Evolutionary conservation across 495 filamentous ascomycete species (phyloP).

Genomic region (Neurospora sp.): DNA sequence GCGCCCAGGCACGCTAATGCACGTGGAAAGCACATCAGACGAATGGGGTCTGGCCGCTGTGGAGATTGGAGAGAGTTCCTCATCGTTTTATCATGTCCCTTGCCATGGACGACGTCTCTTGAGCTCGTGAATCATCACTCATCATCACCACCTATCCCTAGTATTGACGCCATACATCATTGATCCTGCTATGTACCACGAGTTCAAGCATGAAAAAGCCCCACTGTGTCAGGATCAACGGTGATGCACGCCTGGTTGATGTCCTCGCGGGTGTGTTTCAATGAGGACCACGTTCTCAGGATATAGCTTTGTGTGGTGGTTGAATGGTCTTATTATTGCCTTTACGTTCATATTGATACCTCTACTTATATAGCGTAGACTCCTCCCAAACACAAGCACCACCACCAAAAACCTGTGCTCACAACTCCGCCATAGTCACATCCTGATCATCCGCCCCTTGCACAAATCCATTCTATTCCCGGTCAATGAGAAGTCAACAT

Average conservation of each 20-base stretch:
- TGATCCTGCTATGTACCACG: no score
- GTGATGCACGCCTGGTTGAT: no score
- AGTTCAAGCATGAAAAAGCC: no score
- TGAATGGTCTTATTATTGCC: no score
- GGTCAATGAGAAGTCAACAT: neutral
- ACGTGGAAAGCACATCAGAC: neutral
- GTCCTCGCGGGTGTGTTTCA: no score
- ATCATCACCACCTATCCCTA: neutral
- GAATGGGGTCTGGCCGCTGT: neutral
- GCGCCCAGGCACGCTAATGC: neutral
- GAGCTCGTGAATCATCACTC: neutral
- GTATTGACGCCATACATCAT: no score
- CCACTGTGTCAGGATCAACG: no score
- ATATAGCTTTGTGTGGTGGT: no score
- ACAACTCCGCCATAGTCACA: neutral
- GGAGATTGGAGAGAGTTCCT: neutral
- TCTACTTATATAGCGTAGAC: no score
- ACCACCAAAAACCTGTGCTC: neutral
- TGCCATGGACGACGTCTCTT: neutral
- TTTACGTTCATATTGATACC: no score
- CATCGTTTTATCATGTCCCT: neutral
- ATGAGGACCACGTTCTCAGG: no score
- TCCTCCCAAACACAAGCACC: neutral
- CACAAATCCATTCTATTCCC: neutral
- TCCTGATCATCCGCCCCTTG: neutral